Evolutionary conservation across 306 rosid species (phyloP), one percentile per base, ranked within the genome.

Genomic region (Cucumis sativus): DNA sequence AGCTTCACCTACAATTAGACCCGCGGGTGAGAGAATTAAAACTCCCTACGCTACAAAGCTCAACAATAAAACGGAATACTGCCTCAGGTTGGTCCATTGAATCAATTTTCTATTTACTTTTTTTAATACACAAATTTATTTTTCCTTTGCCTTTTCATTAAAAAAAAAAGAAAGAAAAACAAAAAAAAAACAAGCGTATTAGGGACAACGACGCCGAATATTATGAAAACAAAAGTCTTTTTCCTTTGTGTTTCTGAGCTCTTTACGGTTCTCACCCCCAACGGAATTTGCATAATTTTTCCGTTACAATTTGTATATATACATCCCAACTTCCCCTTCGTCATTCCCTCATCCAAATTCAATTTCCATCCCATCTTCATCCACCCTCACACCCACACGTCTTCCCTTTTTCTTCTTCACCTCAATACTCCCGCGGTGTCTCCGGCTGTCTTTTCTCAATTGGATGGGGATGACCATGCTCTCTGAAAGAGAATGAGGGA

Each of bases 401-500:
- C 3, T 30, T 14, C 14, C 12, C 2, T 63, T 6, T 23, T 60
- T 60, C 28, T 61, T 33, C 21, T 30, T 28, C 67, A 37, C 21
- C 12, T 41, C 1, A 23, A 67, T 1, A 6, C 52, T 41, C 74
- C 55, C 33, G 74, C 55, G 55, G 35, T 28, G 7, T 20, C 17
- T 67, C 74, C 74, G 74, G 74, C 55, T 33, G 55, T 5, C 4
- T 68, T 65, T n/a, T 20, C 33, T 10, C 1, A 2, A 41, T 45
- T 7, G 8, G 75, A 70, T 12, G 15, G 30, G 78, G 79, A 66
- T 15, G 18, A n/a, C 14, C 25, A 3, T 54, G 80, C 86, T 18
- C 5, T 33, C 37, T 6, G 80, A 75, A n/a, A 83, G 82, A 74
- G 84, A 88, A 88, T 92, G 97, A 95, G 59, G 47, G 73, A 57